phyloP scores from a whole-genome alignment of 108 stramenopile species.

The Skeletonema menzelii region DNA sequence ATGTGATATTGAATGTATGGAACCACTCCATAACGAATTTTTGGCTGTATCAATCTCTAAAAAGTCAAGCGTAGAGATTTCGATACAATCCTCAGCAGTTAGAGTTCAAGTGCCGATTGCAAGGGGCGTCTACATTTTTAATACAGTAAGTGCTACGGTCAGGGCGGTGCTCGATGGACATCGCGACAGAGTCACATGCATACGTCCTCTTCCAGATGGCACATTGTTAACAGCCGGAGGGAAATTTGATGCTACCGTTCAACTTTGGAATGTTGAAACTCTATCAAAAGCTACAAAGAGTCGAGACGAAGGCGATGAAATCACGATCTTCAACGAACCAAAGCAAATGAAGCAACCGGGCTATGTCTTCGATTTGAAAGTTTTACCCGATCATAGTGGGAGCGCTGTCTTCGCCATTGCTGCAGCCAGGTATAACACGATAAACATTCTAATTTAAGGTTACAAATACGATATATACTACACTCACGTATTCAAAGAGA shows the following conservation, averaged over 20 bases:
- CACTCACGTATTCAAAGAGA: not conserved
- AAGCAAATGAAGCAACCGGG: constrained; percentile 32
- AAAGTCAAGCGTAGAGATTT: not conserved
- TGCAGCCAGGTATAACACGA: constrained; percentile 55
- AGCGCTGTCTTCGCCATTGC: constrained; percentile 44
- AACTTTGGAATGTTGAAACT: constrained; percentile 36
- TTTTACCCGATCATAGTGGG: constrained; percentile 35
- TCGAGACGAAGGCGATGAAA: constrained; percentile 5
- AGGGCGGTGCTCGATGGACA: constrained; percentile 38
- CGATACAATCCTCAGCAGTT: not conserved
- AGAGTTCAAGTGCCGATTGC: constrained; percentile 7
- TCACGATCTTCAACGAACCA: constrained; percentile 3
- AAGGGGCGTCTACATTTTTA: constrained; percentile 33
- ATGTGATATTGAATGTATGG: constrained; percentile 32
- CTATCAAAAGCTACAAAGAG: constrained; percentile 13
- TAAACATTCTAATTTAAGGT: constrained; percentile 44
- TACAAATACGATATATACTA: not conserved
- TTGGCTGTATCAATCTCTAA: constrained; percentile 40
- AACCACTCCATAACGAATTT: constrained; percentile 15
- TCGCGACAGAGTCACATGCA: constrained; percentile 44
- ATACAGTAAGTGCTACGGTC: not conserved
- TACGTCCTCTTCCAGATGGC: constrained; percentile 52
- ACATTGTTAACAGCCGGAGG: constrained; percentile 52
- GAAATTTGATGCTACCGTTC: constrained; percentile 53
- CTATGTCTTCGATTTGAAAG: constrained; percentile 54